These are phyloP conservation scores for Fraxinus excelsior DNA, from an alignment of 257 asterid genomes.

Conservation along the genomic window DNA sequence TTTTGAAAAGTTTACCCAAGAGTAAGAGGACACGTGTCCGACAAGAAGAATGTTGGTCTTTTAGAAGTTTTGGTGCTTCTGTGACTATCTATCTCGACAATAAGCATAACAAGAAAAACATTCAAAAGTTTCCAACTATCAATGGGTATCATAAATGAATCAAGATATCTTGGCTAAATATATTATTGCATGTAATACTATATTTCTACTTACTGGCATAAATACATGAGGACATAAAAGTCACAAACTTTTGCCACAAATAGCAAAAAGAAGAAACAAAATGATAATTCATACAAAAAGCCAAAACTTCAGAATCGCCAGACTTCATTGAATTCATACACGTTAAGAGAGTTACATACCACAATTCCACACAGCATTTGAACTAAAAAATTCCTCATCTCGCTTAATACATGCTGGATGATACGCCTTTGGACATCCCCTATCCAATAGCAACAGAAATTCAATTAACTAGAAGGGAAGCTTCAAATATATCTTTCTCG, in stretches of 20 bases:
- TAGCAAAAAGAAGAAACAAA: background rate
- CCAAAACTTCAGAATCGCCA: background rate
- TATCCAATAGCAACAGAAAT: constrained; percentile 33
- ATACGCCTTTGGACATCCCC: constrained; percentile 99
- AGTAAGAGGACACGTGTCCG: background rate
- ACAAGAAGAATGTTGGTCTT: background rate
- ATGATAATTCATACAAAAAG: background rate
- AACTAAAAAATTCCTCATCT: constrained; percentile 76
- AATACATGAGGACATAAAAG: background rate
- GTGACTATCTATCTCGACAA: background rate
- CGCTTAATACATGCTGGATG: constrained; percentile 95
- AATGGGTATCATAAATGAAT: constrained; percentile 7
- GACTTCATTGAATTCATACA: background rate
- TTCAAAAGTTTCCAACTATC: background rate
- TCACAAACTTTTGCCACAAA: background rate
- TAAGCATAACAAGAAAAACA: constrained; percentile 7
- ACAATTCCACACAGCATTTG: constrained; percentile 86
- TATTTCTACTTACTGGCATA: constrained; percentile 11
- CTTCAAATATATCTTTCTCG: background rate
- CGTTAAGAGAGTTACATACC: constrained; percentile 42
- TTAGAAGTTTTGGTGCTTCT: background rate
- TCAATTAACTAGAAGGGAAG: constrained; percentile 17
- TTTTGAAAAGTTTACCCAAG: background rate
- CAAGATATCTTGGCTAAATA: constrained; percentile 6
- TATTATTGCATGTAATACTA: background rate